Percentiles rank a stretch among this genome's conserved stretches.
Conservation (phyloP, 257 asterid species). For the Nicotiana attenuata region DNA sequence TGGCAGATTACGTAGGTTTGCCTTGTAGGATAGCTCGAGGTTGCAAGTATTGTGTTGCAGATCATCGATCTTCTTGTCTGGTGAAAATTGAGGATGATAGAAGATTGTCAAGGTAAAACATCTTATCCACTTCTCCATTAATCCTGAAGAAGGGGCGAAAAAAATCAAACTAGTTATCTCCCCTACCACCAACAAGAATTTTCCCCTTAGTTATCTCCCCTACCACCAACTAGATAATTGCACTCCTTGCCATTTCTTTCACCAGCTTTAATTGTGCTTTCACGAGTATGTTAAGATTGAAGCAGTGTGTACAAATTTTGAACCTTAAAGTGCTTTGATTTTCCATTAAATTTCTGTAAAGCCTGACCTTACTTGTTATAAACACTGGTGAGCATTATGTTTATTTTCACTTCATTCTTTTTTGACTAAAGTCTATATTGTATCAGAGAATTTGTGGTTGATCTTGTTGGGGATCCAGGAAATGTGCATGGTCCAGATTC, state of each 20-base stretch:
- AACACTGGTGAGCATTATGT: background rate
- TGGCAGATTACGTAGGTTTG: conserved; percentile 94
- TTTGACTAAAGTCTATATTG: conserved; percentile 18
- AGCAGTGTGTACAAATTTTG: background rate
- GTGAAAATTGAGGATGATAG: conserved; percentile 68
- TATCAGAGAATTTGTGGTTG: conserved; percentile 88
- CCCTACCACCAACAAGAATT: background rate
- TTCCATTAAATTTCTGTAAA: background rate
- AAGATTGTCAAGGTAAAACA: conserved; percentile 49
- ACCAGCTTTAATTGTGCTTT: background rate
- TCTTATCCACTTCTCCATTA: background rate
- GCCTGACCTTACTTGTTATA: background rate
- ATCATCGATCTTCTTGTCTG: conserved; percentile 89
- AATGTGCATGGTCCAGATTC: conserved; percentile 75
- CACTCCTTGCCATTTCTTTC: background rate
- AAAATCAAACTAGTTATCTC: background rate
- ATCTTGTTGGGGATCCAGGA: conserved; percentile 93
- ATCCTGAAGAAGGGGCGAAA: background rate
- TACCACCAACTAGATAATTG: background rate
- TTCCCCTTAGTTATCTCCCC: background rate
- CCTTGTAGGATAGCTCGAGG: conserved; percentile 98
- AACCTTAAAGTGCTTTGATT: background rate
- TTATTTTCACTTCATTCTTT: background rate
- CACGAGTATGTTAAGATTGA: background rate
- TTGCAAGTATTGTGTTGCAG: conserved; percentile 85